Percentiles rank a stretch among this genome's conserved stretches.
phyloP scores from a whole-genome alignment of 2,329 filamentous ascomycete genomes.

The Bipolaris sorokiniana region DNA sequence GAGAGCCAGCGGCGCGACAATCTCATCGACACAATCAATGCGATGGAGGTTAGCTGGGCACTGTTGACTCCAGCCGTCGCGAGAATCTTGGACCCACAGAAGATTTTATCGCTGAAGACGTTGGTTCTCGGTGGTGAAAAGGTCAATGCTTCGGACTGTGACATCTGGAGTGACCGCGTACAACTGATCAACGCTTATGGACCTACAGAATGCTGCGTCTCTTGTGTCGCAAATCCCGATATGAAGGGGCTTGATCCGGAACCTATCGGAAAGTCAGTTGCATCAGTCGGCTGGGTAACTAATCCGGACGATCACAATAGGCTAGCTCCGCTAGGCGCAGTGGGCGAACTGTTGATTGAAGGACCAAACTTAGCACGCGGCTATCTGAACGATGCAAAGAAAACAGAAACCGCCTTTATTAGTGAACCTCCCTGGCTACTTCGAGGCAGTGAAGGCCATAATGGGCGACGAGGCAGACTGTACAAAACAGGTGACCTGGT shows the following conservation, averaged over 20 bases:
- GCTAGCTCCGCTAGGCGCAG: slow-evolving; percentile 23
- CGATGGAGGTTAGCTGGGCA: slow-evolving; percentile 13
- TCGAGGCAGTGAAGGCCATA: background rate
- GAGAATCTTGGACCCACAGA: slow-evolving; percentile 10
- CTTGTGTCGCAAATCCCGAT: background rate
- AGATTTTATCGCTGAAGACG: slow-evolving; percentile 8
- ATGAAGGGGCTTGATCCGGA: background rate
- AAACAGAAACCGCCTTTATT: slow-evolving; percentile 25
- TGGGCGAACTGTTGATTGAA: slow-evolving; percentile 37
- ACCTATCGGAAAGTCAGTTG: slow-evolving; percentile 18
- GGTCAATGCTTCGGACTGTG: slow-evolving; percentile 1
- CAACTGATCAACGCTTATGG: slow-evolving; percentile 15
- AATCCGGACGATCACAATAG: slow-evolving; percentile 23
- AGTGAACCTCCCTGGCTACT: slow-evolving; percentile 1
- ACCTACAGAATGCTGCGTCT: slow-evolving; percentile 7
- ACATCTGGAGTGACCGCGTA: slow-evolving; percentile 7
- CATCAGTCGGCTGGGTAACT: slow-evolving; percentile 33
- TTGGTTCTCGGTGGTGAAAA: slow-evolving; percentile 10
- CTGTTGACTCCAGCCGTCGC: slow-evolving; percentile 22
- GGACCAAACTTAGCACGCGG: slow-evolving; percentile 26
- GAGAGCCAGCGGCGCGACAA: slow-evolving; percentile 58
- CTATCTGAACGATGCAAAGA: slow-evolving; percentile 29
- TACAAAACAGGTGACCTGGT: slow-evolving; percentile 35
- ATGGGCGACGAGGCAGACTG: slow-evolving; percentile 28
- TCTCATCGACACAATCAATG: slow-evolving; percentile 58